Conservation (phyloP, 2,329 filamentous ascomycete genomes). For the Plenodomus tracheiphilus region DNA sequence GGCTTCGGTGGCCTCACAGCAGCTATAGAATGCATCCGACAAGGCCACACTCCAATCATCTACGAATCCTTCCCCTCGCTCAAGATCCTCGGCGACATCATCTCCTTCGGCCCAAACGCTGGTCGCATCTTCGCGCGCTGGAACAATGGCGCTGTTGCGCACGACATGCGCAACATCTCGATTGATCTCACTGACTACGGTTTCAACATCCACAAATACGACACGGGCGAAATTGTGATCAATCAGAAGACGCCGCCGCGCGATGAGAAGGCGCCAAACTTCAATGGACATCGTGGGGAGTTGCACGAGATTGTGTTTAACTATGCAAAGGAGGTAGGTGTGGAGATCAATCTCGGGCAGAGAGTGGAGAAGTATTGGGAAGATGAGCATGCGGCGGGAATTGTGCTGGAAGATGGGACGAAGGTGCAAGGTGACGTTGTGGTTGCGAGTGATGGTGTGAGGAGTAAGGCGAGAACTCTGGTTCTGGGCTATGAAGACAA, state of each 20-base stretch:
- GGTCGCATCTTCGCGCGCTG: constrained; percentile 65
- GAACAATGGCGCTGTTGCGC: constrained; percentile 54
- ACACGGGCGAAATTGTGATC: constrained; percentile 62
- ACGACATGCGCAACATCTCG: constrained; percentile 54
- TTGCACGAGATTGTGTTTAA: constrained; percentile 63
- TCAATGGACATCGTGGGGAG: constrained; percentile 65
- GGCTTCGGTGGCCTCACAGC: constrained; percentile 66
- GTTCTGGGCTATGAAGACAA: constrained; percentile 58
- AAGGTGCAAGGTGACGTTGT: constrained; percentile 55
- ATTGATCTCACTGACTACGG: constrained; percentile 59
- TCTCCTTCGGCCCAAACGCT: constrained; percentile 64
- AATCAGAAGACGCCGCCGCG: constrained; percentile 56
- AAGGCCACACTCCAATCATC: constrained; percentile 62
- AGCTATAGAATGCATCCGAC: constrained; percentile 65
- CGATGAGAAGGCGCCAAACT: constrained; percentile 55
- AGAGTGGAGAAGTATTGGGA: constrained; percentile 60
- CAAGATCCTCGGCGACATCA: constrained; percentile 65
- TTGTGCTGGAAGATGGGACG: constrained; percentile 55
- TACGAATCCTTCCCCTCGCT: constrained; percentile 62
- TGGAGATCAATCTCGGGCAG: constrained; percentile 59
- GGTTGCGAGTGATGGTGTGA: constrained; percentile 58
- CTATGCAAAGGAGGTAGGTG: constrained; percentile 58
- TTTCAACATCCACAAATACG: constrained; percentile 64
- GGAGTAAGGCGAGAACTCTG: constrained; percentile 55
- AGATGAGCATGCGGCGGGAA: constrained; percentile 54